phyloP scores from a whole-genome alignment of 169 alveolate species.

The Perkinsus marinus region DNA sequence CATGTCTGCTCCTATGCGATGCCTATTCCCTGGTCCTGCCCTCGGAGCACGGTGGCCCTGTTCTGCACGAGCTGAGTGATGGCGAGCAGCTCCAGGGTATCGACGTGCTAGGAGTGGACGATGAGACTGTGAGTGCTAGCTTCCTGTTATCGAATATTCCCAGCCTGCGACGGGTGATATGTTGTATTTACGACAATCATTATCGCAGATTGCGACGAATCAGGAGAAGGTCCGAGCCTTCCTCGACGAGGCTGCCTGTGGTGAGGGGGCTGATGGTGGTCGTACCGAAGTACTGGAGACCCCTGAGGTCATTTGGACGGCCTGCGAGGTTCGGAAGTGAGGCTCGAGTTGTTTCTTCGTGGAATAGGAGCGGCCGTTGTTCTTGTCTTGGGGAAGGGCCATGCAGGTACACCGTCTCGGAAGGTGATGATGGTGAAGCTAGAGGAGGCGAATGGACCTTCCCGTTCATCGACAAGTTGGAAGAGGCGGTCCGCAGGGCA shows the following conservation, averaged over 20 bases:
- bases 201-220: neutral
- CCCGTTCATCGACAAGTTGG: neutral
- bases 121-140: neutral
- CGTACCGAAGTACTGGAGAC: neutral
- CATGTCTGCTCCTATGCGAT: neutral
- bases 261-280: neutral
- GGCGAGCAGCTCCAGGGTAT: neutral
- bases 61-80: neutral
- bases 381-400: neutral
- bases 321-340: neutral
- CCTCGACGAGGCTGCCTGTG: neutral
- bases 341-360: neutral
- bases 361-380: no score
- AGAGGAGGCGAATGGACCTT: neutral
- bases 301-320: neutral
- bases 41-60: neutral
- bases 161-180: neutral
- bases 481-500: neutral
- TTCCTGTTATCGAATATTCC: no score
- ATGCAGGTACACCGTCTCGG: neutral
- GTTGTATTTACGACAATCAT: neutral
- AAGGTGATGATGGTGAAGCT: neutral
- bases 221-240: neutral
- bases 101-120: neutral
- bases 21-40: neutral